These are phyloP conservation scores for Closterium sp. DNA, from an alignment of 139 green algal species.

Conservation along the genomic window DNA sequence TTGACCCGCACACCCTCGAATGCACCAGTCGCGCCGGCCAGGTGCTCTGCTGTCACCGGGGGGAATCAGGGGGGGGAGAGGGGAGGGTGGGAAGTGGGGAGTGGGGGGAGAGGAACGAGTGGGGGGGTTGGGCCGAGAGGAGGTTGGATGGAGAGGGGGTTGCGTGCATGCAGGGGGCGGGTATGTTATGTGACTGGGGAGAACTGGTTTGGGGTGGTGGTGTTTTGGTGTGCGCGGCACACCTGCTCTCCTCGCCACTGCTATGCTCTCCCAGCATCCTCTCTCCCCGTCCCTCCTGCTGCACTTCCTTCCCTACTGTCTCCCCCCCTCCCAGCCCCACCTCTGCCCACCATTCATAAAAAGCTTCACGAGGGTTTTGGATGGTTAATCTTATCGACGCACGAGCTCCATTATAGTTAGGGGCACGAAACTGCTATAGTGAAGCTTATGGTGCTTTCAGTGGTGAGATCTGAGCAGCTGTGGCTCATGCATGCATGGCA, in stretches of 20 bases:
- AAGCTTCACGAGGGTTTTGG: not conserved
- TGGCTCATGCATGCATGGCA: no score
- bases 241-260: no score
- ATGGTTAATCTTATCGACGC: not conserved
- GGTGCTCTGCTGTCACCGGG: not conserved
- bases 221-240: no score
- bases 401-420: not conserved
- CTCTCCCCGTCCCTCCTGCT: not conserved
- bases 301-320: not conserved
- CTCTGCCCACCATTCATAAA: no score
- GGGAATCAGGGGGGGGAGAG: not conserved
- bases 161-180: no score
- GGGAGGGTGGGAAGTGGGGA: not conserved
- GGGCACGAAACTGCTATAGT: not conserved
- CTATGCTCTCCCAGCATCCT: no score
- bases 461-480: no score
- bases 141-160: no score
- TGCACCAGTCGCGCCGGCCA: constrained; percentile 54
- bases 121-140: no score
- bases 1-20: constrained; percentile 54
- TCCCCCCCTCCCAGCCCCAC: not conserved
- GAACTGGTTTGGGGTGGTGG: not conserved
- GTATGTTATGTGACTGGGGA: not conserved
- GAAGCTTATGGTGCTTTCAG: not conserved
- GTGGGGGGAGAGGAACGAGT: no score